Conservation (phyloP, 768 basidiomycete species). For the Thelephora ganbajun region DNA sequence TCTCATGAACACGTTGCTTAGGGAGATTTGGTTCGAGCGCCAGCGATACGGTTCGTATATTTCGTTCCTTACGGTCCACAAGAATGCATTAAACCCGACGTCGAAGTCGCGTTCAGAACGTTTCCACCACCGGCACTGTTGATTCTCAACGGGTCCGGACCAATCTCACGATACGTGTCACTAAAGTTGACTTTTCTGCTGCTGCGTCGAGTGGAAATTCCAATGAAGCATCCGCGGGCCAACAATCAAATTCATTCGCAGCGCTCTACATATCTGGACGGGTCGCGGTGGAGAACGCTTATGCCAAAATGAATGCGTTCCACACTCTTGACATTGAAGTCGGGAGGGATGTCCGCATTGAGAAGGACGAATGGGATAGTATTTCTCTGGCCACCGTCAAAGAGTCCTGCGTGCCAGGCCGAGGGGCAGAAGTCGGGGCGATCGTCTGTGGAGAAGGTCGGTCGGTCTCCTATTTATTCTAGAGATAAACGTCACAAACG, state of each 20-base stretch:
- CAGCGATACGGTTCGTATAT: constrained; percentile 57
- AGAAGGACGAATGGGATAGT: constrained; percentile 93
- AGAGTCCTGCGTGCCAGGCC: constrained; percentile 84
- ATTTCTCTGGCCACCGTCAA: constrained; percentile 68
- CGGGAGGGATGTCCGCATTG: constrained; percentile 82
- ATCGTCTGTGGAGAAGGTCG: constrained; percentile 87
- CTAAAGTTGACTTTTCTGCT: constrained; percentile 70
- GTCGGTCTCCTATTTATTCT: not conserved
- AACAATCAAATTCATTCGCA: constrained; percentile 26
- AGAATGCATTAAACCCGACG: not conserved
- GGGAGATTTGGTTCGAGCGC: constrained; percentile 76
- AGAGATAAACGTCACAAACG: not conserved
- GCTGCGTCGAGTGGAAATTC: constrained; percentile 31
- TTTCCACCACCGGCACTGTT: constrained; percentile 86
- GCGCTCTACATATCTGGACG: constrained; percentile 77
- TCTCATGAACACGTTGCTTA: constrained; percentile 11
- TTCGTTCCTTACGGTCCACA: not conserved
- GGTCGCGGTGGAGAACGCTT: constrained; percentile 73
- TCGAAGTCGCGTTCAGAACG: constrained; percentile 72
- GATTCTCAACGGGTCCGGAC: constrained; percentile 83
- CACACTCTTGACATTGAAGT: constrained; percentile 91
- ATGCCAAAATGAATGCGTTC: constrained; percentile 85
- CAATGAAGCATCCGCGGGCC: constrained; percentile 23
- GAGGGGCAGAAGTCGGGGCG: constrained; percentile 93
- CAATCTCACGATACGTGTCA: constrained; percentile 73